Conservation (phyloP, 2,329 filamentous ascomycete genomes). For the Penicillium sp. region DNA sequence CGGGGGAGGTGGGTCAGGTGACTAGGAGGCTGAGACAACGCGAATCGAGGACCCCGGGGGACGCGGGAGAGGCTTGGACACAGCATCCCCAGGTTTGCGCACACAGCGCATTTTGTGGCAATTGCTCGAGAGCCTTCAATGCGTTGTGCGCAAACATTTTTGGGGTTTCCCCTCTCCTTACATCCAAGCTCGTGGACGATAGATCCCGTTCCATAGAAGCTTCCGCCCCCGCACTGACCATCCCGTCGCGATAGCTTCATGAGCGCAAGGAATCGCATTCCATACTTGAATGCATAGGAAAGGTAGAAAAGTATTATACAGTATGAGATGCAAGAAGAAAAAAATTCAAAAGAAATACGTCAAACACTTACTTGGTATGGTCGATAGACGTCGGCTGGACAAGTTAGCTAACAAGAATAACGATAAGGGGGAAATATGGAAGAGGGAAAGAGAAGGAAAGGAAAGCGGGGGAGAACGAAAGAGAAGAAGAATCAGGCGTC, state of each 20-base stretch:
- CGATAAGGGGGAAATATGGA: constrained; percentile 7
- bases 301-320: not conserved
- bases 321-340: not conserved
- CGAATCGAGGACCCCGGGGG: constrained; percentile 20
- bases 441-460: constrained; percentile 10
- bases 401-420: constrained; percentile 16
- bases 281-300: not conserved
- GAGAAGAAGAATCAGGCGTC: constrained; percentile 21
- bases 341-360: constrained; percentile 4
- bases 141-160: not conserved
- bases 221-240: constrained; percentile 27
- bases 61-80: constrained; percentile 1
- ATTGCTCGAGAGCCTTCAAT: not conserved
- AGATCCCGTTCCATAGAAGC: constrained; percentile 5
- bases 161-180: not conserved
- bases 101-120: not conserved
- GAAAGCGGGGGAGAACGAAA: constrained; percentile 12
- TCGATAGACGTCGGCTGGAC: constrained; percentile 48
- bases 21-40: constrained; percentile 13
- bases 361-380: constrained; percentile 46
- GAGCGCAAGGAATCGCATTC: not conserved
- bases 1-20: constrained; percentile 21
- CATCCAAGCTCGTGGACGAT: not conserved
- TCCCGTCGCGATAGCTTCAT: constrained; percentile 11
- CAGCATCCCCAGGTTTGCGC: not conserved